A percentile compares a stretch with the other conserved stretches of the same genome.
Evolutionary conservation across 129 eudicot genomes (phyloP).

Genomic region (Ambrosia artemisiifolia): DNA sequence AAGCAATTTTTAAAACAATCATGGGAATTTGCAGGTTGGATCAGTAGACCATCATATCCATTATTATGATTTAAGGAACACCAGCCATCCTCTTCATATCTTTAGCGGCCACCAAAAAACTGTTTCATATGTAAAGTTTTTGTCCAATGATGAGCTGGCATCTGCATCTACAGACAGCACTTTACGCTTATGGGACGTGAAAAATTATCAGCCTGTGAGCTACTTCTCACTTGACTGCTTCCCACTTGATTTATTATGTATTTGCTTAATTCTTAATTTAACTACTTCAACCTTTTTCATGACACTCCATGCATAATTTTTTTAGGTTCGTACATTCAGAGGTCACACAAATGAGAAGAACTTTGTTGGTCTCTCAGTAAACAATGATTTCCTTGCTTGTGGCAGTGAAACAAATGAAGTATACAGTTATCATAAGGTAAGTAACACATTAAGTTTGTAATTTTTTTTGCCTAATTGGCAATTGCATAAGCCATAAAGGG

Average conservation of each 20-base stretch:
- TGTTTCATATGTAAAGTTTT: conserved; percentile 60
- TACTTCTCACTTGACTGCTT: conserved; percentile 11
- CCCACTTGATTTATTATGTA: background rate
- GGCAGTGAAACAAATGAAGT: conserved; percentile 91
- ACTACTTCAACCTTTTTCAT: background rate
- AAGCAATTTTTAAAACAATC: background rate
- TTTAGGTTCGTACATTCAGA: conserved; percentile 66
- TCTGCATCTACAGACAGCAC: conserved; percentile 69
- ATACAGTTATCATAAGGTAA: conserved; percentile 66
- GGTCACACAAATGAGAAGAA: conserved; percentile 87
- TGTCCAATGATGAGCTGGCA: conserved; percentile 54
- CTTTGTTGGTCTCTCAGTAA: conserved; percentile 76
- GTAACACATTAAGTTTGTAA: background rate
- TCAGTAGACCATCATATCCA: conserved; percentile 69
- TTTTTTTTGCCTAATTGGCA: background rate
- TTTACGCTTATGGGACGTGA: conserved; percentile 62
- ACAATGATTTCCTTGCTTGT: conserved; percentile 66
- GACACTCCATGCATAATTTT: background rate
- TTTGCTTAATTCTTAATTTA: background rate
- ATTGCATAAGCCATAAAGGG: background rate
- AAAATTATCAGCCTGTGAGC: conserved; percentile 46
- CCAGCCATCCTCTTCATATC: conserved; percentile 52
- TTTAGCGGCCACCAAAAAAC: conserved; percentile 66
- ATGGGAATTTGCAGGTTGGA: conserved; percentile 49
- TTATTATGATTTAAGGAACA: conserved; percentile 61